Conservation (phyloP, 352 stramenopile genomes). For the Pythium brassicae region DNA sequence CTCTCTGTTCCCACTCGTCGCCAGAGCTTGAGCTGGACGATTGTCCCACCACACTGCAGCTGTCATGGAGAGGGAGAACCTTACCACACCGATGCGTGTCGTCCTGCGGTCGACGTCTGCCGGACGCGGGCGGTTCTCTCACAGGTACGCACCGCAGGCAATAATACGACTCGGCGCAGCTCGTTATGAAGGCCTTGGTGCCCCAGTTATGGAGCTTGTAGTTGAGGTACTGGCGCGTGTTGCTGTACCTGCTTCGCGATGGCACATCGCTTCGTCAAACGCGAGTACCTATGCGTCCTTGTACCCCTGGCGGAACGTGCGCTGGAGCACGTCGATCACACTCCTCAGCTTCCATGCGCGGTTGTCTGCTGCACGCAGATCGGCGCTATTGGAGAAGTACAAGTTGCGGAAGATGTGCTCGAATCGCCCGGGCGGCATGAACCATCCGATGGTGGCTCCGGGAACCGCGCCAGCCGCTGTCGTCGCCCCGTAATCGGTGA, state of each 20-base stretch:
- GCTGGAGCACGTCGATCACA: conserved; percentile 6
- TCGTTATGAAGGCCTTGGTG: no score
- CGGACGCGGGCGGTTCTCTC: no score
- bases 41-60: background rate
- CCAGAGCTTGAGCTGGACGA: background rate
- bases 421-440: background rate
- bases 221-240: background rate
- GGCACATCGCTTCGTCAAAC: conserved; percentile 4
- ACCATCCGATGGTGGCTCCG: background rate
- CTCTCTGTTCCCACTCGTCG: background rate
- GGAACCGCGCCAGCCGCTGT: no score
- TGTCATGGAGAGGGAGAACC: background rate
- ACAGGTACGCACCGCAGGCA: background rate
- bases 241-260: background rate
- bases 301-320: conserved; percentile 6
- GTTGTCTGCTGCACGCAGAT: background rate
- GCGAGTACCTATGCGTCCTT: background rate
- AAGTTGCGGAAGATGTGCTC: conserved; percentile 12
- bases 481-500: no score
- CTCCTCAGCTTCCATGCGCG: conserved; percentile 12
- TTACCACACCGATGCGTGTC: background rate
- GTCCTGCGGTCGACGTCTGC: no score
- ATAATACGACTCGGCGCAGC: background rate
- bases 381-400: conserved; percentile 10
- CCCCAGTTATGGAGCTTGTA: no score